Percentiles rank a stretch among this genome's conserved stretches.
Evolutionary conservation across 352 stramenopile species (phyloP).

Genomic region (Pythium insidiosum): DNA sequence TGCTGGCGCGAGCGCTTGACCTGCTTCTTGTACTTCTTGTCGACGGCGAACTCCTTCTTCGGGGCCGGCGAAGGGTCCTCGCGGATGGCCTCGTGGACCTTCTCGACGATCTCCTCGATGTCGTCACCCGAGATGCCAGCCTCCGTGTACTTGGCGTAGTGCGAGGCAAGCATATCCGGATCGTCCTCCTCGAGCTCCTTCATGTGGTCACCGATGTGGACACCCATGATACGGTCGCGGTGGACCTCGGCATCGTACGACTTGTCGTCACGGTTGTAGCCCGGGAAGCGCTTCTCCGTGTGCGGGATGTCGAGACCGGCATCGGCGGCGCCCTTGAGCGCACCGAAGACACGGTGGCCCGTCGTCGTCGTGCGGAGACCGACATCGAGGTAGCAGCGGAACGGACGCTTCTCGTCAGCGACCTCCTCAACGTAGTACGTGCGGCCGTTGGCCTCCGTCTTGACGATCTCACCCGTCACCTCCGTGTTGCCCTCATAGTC

Average conservation of each 20-base stretch:
- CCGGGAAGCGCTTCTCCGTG: constrained; percentile 98
- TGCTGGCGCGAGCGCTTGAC: constrained; percentile 93
- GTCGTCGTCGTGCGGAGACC: constrained; percentile 96
- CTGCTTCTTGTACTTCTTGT: constrained; percentile 93
- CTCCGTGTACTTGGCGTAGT: constrained; percentile 95
- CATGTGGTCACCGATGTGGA: constrained; percentile 99
- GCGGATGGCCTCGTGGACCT: constrained; percentile 96
- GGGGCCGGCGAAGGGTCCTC: constrained; percentile 90
- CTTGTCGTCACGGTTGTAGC: constrained; percentile 98
- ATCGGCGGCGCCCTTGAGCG: constrained; percentile 98
- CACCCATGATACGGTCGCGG: constrained; percentile 97
- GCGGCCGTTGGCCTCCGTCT: constrained; percentile 92
- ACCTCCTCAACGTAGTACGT: constrained; percentile 99
- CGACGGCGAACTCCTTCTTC: constrained; percentile 89
- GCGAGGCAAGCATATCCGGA: constrained; percentile 95
- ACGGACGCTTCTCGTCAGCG: constrained; percentile 96
- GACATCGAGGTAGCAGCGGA: constrained; percentile 97
- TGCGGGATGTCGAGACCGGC: constrained; percentile 98
- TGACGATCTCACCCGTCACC: constrained; percentile 94
- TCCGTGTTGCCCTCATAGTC: constrained; percentile 97
- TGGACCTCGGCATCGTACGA: constrained; percentile 98
- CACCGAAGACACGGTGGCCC: constrained; percentile 98
- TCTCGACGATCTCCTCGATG: constrained; percentile 88
- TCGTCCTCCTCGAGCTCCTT: constrained; percentile 99
- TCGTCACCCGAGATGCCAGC: constrained; percentile 91